These are phyloP conservation scores for Gaeumannomyces sp. DNA, from an alignment of 2,329 filamentous ascomycete genomes.

Conservation along the genomic window DNA sequence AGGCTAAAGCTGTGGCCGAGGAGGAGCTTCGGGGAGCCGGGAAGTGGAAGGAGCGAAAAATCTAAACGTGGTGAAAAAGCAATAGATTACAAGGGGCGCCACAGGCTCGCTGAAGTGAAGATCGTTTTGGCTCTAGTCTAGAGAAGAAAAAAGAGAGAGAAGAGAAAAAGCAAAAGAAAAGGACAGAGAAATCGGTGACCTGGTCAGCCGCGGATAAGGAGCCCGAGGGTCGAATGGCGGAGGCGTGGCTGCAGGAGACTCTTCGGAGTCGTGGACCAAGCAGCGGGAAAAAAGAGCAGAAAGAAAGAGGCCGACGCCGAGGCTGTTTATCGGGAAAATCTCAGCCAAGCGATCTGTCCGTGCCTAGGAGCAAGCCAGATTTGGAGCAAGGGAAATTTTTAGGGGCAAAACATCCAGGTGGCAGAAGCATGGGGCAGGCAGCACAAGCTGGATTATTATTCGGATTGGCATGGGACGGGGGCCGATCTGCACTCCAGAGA, in stretches of 20 bases:
- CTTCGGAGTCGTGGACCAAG: background rate
- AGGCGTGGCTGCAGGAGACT: background rate
- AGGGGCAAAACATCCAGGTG: background rate
- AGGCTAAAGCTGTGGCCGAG: background rate
- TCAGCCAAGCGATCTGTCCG: background rate
- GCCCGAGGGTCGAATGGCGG: background rate
- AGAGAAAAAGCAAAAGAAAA: background rate
- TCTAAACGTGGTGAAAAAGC: background rate
- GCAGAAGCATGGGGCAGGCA: background rate
- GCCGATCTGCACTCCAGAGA: background rate
- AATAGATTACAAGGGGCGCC: background rate
- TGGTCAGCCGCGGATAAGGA: no score
- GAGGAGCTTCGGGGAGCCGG: background rate
- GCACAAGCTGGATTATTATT: background rate
- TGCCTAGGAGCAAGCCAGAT: background rate
- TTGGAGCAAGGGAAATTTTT: background rate
- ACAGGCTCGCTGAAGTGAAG: background rate
- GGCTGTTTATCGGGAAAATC: background rate
- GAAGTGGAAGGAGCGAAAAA: background rate
- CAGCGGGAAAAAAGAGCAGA: background rate
- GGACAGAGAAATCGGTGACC: background rate
- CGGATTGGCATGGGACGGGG: background rate
- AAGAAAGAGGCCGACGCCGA: background rate
- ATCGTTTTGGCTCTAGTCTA: constrained; percentile 7
- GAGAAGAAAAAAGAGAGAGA: background rate